A percentile compares a stretch with the other conserved stretches of the same genome.
These are phyloP conservation scores for Botrytis squamosa DNA, from an alignment of 2,329 filamentous ascomycete genomes.

Conservation along the genomic window DNA sequence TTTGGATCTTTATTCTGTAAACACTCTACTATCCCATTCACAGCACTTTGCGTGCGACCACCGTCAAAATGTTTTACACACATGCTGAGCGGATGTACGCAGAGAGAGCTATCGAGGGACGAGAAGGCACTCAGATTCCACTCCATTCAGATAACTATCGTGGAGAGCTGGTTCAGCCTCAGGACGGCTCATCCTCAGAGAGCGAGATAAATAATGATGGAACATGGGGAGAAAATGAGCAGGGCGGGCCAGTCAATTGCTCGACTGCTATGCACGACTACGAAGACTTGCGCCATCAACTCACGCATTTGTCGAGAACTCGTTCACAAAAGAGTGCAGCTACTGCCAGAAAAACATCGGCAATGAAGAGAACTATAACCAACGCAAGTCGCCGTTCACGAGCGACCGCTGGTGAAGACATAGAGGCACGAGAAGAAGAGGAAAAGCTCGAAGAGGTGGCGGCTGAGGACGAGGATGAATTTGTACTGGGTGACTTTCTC, in stretches of 20 bases:
- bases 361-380: constrained; percentile 23
- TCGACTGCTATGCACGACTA: constrained; percentile 58
- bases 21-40: background rate
- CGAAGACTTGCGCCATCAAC: constrained; percentile 54
- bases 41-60: constrained; percentile 10
- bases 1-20: background rate
- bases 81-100: constrained; percentile 33
- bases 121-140: constrained; percentile 29
- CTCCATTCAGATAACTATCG: constrained; percentile 32
- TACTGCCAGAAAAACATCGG: constrained; percentile 17
- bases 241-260: constrained; percentile 49
- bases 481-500: constrained; percentile 19
- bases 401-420: constrained; percentile 35
- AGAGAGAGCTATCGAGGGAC: constrained; percentile 24
- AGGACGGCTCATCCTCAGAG: constrained; percentile 24
- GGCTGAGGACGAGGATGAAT: constrained; percentile 44
- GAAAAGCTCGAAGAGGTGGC: constrained; percentile 35
- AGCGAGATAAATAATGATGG: constrained; percentile 42
- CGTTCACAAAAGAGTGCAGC: constrained; percentile 26
- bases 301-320: constrained; percentile 52
- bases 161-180: constrained; percentile 21
- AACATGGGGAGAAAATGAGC: constrained; percentile 63
- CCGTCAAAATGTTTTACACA: constrained; percentile 32
- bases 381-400: constrained; percentile 23
- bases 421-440: constrained; percentile 33